phyloP scores from a whole-genome alignment of 192 early-diverging fungal species.

The Coemansia sp. region DNA sequence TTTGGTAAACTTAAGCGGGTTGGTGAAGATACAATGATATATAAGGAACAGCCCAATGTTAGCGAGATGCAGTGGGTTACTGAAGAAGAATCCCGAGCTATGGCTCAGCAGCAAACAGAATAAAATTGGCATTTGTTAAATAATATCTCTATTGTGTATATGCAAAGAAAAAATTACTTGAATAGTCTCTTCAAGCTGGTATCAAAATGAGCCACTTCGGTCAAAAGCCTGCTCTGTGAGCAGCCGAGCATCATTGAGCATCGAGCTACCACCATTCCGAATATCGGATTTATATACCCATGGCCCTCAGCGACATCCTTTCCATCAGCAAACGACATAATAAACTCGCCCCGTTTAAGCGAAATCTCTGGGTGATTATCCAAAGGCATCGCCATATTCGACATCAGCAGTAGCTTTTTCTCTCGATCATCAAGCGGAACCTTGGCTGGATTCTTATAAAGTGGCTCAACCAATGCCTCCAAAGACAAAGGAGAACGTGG shows the following conservation, averaged over 20 bases:
- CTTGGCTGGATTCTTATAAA: too few relatives aligned
- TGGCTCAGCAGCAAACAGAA: not conserved
- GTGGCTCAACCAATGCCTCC: too few relatives aligned
- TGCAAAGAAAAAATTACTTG: too few relatives aligned
- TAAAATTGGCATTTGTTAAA: too few relatives aligned
- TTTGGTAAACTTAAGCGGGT: conserved; percentile 58
- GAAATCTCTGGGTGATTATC: conserved; percentile 24
- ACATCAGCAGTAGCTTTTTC: not conserved
- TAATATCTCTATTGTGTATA: too few relatives aligned
- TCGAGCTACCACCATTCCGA: conserved; percentile 40
- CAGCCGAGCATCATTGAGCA: conserved; percentile 40
- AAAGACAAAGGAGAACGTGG: not conserved
- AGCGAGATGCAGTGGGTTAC: conserved; percentile 53
- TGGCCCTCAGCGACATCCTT: not conserved
- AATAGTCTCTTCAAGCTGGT: not conserved
- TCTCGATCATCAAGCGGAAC: too few relatives aligned
- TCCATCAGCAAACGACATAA: not conserved
- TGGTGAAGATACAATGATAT: conserved; percentile 57
- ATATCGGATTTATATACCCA: conserved; percentile 35
- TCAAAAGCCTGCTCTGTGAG: conserved; percentile 11
- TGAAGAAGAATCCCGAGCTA: conserved; percentile 34
- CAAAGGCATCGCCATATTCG: conserved; percentile 24
- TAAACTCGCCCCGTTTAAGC: conserved; percentile 30
- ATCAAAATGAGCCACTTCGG: conserved; percentile 6
- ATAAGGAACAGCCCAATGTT: conserved; percentile 46